Conservation (phyloP, 139 green algal genomes). For the Trebouxia sp. region DNA sequence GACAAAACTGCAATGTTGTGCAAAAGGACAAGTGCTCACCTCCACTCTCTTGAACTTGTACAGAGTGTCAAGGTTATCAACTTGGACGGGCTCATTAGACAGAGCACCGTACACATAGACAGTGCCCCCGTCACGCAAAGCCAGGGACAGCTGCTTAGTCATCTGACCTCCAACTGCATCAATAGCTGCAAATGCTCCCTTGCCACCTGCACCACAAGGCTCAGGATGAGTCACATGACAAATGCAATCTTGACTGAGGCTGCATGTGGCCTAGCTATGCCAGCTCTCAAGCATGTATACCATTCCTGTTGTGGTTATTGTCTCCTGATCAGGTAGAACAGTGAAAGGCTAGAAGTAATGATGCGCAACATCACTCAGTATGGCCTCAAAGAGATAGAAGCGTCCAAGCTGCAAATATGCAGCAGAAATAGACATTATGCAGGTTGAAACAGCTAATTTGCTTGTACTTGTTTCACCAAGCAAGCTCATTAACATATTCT, state of each 20-base stretch:
- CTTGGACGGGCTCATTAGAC: neutral
- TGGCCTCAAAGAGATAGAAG: too few relatives aligned
- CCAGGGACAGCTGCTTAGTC: constrained; percentile 20
- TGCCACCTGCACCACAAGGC: constrained; percentile 25
- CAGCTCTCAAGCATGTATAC: too few relatives aligned
- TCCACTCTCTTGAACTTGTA: constrained; percentile 21
- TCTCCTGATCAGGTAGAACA: too few relatives aligned
- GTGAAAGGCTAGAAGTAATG: too few relatives aligned
- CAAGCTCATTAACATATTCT: too few relatives aligned
- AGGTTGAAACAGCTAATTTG: too few relatives aligned
- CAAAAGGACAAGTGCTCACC: neutral
- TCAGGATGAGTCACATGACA: neutral
- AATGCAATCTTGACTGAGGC: neutral
- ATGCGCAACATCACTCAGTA: too few relatives aligned
- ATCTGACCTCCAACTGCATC: constrained; percentile 48
- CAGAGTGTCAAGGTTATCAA: neutral
- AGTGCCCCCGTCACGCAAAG: neutral
- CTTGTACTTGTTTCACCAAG: too few relatives aligned
- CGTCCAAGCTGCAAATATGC: neutral
- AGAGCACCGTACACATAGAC: constrained; percentile 18
- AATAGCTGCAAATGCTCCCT: constrained; percentile 41
- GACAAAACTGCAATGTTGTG: neutral
- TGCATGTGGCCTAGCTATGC: too few relatives aligned
- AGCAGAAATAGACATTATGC: too few relatives aligned
- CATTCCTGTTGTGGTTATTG: too few relatives aligned